Evolutionary conservation across 345 rosid genomes (phyloP), one percentile per base, ranked within the genome.

Genomic region (Euphorbia pulcherrima): DNA sequence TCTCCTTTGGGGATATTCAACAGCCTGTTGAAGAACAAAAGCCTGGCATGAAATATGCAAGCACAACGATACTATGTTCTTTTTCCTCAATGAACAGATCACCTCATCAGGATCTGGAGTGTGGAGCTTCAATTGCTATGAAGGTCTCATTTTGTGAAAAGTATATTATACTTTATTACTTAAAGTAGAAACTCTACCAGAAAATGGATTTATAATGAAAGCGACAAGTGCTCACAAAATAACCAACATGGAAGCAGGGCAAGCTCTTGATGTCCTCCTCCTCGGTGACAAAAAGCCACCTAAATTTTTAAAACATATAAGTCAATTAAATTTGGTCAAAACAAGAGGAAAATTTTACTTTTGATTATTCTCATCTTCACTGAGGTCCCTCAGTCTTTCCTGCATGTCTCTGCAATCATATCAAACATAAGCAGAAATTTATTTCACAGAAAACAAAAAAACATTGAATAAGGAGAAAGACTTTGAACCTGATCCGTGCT

Each of bases 71-170:
- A 10, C 29, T 39, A 60, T 23, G 8, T 61, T 50, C 35, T 28
- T 50, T 64, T 24, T 35, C 46, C 27, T 57, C 37, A 1, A 64
- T 72, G 48, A 21, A 73, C 67, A 55, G 74, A 71, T 76, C 84
- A 94, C 97, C 96, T 94, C 99, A 77, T 91, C 99, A 61, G 99
- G 99, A 83, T 89, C 99, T 44, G 99, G 99, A 72, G 75, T 94
- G 99, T n/a, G 99, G 99, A 79, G 99, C 99, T 78, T 91, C 91
- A 40, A 91, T 89, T 39, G 97, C 97, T 74, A 94, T 87, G 59
- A 94, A 69, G 60, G 99, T 94, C 83, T 94, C 97, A 74, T 91
- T 91, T 97, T 94, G 79, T 64, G 30, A 24, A 24, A 75, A 68
- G 60, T 62, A 74, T 12, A 66, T 57, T n/a, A 48, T 12, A 66